Evolutionary conservation across 2,329 filamentous ascomycete species (phyloP).

Genomic region (Dryadomyces quercus-mongolicae): DNA sequence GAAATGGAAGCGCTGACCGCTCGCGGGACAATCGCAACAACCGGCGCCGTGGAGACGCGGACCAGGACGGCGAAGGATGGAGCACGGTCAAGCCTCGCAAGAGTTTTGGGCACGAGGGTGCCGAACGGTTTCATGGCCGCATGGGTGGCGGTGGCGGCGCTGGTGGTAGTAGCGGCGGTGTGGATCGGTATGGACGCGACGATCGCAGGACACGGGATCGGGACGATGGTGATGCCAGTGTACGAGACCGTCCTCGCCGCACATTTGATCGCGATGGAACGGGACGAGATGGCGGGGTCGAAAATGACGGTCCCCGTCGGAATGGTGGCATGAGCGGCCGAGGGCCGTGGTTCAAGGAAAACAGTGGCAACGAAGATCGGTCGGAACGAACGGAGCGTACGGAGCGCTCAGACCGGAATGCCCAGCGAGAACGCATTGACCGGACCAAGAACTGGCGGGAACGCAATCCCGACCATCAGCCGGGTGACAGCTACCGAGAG

Average conservation of each 20-base stretch:
- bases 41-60: constrained; percentile 41
- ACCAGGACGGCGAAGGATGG: constrained; percentile 60
- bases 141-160: constrained; percentile 37
- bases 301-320: constrained; percentile 43
- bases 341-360: constrained; percentile 62
- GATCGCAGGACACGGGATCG: constrained; percentile 37
- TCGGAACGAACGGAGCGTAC: background rate
- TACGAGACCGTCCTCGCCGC: constrained; percentile 21
- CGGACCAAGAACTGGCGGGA: constrained; percentile 51
- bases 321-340: constrained; percentile 44
- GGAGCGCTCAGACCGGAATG: constrained; percentile 20
- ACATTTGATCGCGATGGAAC: constrained; percentile 20
- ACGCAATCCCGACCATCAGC: constrained; percentile 28
- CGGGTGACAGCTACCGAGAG: constrained; percentile 23
- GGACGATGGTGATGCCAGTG: constrained; percentile 31
- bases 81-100: constrained; percentile 62
- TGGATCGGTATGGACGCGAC: constrained; percentile 47
- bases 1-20: constrained; percentile 32
- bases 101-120: constrained; percentile 60
- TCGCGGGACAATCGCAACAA: constrained; percentile 35
- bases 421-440: constrained; percentile 42
- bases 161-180: constrained; percentile 17
- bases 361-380: constrained; percentile 19
- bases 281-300: too few species aligned
- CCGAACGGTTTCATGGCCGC: constrained; percentile 56